Evolutionary conservation across 768 basidiomycete species (phyloP).

Genomic region (Lentinula detonsa): DNA sequence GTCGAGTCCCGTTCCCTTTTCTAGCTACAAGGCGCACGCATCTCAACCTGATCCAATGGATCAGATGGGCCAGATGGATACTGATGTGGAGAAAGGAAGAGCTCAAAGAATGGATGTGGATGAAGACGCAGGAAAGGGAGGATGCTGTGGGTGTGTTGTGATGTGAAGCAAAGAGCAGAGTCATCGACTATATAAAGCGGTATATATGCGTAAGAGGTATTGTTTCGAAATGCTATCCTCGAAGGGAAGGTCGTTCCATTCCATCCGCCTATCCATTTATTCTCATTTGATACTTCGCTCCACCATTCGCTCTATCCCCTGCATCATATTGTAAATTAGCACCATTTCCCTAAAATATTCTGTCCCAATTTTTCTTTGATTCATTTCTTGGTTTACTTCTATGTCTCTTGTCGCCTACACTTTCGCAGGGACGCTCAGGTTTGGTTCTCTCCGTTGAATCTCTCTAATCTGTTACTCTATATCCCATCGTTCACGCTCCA

Average conservation of each 20-base stretch:
- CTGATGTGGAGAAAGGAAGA: constrained; percentile 19
- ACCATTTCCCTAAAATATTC: not conserved
- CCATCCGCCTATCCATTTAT: not conserved
- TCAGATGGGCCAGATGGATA: constrained; percentile 19
- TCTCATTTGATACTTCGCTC: not conserved
- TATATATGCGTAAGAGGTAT: not conserved
- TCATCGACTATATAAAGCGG: not conserved
- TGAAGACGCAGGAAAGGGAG: constrained; percentile 45
- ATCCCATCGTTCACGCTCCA: not conserved
- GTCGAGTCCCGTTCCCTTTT: constrained; percentile 49
- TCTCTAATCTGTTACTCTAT: not conserved
- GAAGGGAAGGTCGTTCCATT: not conserved
- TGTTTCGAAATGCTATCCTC: not conserved
- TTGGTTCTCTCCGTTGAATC: not conserved
- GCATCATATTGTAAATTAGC: not conserved
- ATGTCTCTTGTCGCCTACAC: not conserved
- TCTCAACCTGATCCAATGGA: constrained; percentile 18
- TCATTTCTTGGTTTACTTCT: not conserved
- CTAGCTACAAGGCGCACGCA: constrained; percentile 43
- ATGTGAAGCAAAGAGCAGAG: constrained; percentile 49
- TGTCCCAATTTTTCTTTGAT: not conserved
- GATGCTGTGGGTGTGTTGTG: constrained; percentile 80
- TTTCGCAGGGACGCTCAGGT: not conserved
- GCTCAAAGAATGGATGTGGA: constrained; percentile 25
- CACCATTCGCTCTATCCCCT: not conserved